These are phyloP conservation scores for Nigrospora osmanthi DNA, from an alignment of 2,329 filamentous ascomycete genomes.

Conservation along the genomic window DNA sequence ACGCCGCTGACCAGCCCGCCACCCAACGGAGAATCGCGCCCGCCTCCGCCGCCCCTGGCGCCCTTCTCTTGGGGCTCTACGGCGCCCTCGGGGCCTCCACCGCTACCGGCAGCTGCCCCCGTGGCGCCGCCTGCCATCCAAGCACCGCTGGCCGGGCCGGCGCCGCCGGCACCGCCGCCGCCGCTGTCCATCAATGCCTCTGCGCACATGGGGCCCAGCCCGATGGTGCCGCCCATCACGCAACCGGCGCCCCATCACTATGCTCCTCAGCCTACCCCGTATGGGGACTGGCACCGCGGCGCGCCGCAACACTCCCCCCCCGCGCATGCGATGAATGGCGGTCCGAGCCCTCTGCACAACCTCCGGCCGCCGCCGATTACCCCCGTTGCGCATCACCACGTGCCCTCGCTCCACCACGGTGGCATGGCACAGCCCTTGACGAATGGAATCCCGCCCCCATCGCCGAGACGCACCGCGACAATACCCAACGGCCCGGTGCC, in stretches of 20 bases:
- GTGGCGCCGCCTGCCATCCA: constrained; percentile 16
- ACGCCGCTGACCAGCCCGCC: too few species aligned
- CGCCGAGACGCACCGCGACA: constrained; percentile 36
- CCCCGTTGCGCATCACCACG: constrained; percentile 32
- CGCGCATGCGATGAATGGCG: constrained; percentile 43
- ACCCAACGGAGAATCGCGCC: too few species aligned
- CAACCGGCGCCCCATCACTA: constrained; percentile 29
- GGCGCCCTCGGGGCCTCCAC: constrained; percentile 13
- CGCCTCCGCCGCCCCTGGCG: too few species aligned
- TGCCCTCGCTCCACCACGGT: constrained; percentile 34
- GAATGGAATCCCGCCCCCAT: constrained; percentile 41
- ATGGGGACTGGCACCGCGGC: constrained; percentile 42
- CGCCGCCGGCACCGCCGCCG: constrained; percentile 15
- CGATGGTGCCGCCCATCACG: constrained; percentile 25
- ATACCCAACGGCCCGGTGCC: constrained; percentile 27
- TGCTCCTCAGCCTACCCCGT: constrained; percentile 26
- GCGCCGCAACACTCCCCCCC: constrained; percentile 40
- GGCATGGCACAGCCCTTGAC: constrained; percentile 29
- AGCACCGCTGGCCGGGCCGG: constrained; percentile 12
- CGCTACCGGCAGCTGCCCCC: constrained; percentile 7
- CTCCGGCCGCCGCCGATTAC: constrained; percentile 41
- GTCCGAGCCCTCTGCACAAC: constrained; percentile 21
- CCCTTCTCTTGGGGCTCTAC: constrained; percentile 8
- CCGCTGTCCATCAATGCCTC: constrained; percentile 5
- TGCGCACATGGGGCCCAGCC: constrained; percentile 9